A percentile compares a stretch with the other conserved stretches of the same genome.
Conservation (phyloP, 306 rosid species). For the Nissolia schottii region DNA sequence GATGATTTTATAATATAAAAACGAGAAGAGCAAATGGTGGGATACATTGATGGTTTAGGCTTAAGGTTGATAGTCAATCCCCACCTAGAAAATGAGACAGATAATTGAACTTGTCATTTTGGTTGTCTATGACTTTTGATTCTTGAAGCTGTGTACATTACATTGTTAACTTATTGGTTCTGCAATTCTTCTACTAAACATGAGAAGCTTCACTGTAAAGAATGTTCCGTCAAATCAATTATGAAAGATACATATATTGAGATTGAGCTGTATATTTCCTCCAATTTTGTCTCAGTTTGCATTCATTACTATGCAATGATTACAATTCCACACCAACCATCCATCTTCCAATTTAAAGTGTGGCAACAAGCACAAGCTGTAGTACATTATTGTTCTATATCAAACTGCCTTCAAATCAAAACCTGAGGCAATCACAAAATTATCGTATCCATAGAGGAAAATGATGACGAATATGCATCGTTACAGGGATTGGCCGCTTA, state of each 20-base stretch:
- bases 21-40: too few species aligned
- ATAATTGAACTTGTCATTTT: too few species aligned
- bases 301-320: not conserved
- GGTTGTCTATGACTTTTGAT: too few species aligned
- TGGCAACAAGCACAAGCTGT: not conserved
- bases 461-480: not conserved
- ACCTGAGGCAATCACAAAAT: not conserved
- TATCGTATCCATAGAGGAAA: not conserved
- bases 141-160: constrained; percentile 15
- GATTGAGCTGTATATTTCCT: constrained; percentile 2
- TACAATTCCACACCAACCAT: not conserved
- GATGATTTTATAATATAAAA: too few species aligned
- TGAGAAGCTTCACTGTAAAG: constrained; percentile 6
- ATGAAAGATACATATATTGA: not conserved
- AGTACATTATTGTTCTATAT: not conserved
- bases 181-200: not conserved
- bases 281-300: not conserved
- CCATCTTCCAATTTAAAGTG: not conserved
- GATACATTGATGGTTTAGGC: too few species aligned
- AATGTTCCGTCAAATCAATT: not conserved
- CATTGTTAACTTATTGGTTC: constrained; percentile 4
- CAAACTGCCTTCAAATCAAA: not conserved
- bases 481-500: constrained; percentile 15
- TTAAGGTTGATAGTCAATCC: too few species aligned
- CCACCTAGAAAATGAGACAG: too few species aligned